Percentiles rank a stretch among this genome's conserved stretches.
These are phyloP conservation scores for Annulohypoxylon nitens DNA, from an alignment of 495 filamentous ascomycete genomes.

Conservation along the genomic window DNA sequence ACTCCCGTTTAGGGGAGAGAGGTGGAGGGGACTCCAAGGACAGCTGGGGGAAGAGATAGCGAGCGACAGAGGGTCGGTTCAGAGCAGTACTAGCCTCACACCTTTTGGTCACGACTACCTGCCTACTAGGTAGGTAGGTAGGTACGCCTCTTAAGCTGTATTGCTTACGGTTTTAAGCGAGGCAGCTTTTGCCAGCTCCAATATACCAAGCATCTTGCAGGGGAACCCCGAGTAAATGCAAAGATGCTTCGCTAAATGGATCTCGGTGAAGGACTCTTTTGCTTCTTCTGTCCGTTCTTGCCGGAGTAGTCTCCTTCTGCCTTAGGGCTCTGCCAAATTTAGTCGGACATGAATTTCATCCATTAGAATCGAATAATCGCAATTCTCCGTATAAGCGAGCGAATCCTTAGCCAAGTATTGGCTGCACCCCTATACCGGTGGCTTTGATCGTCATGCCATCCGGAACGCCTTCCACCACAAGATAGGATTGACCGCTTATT, in stretches of 20 bases:
- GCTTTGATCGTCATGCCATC: slow-evolving; percentile 42
- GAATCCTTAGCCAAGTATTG: slow-evolving; percentile 31
- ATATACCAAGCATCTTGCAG: slow-evolving; percentile 28
- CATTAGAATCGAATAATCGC: slow-evolving; percentile 23
- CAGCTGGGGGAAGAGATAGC: slow-evolving; percentile 1
- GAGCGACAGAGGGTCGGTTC: slow-evolving; percentile 11
- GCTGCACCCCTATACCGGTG: slow-evolving; percentile 33
- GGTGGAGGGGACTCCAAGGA: not conserved
- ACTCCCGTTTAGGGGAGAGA: slow-evolving; percentile 10
- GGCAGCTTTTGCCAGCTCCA: slow-evolving; percentile 16
- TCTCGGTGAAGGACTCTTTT: slow-evolving; percentile 39
- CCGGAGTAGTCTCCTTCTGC: slow-evolving; percentile 12
- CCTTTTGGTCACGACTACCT: slow-evolving; percentile 18
- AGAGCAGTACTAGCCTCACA: not conserved
- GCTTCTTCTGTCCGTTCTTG: slow-evolving; percentile 38
- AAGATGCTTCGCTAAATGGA: slow-evolving; percentile 25
- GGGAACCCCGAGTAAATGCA: slow-evolving; percentile 30
- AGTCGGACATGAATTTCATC: slow-evolving; percentile 28
- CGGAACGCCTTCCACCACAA: slow-evolving; percentile 38
- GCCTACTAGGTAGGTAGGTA: too few relatives aligned
- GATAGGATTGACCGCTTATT: slow-evolving; percentile 37
- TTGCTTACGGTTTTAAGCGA: slow-evolving; percentile 15
- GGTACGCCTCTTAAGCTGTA: slow-evolving; percentile 20
- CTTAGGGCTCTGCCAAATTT: slow-evolving; percentile 13
- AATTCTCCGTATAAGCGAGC: slow-evolving; percentile 11